A percentile compares a stretch with the other conserved stretches of the same genome.
These are phyloP conservation scores for Oxyria digyna DNA, from an alignment of 148 eudicot genomes.

Conservation along the genomic window DNA sequence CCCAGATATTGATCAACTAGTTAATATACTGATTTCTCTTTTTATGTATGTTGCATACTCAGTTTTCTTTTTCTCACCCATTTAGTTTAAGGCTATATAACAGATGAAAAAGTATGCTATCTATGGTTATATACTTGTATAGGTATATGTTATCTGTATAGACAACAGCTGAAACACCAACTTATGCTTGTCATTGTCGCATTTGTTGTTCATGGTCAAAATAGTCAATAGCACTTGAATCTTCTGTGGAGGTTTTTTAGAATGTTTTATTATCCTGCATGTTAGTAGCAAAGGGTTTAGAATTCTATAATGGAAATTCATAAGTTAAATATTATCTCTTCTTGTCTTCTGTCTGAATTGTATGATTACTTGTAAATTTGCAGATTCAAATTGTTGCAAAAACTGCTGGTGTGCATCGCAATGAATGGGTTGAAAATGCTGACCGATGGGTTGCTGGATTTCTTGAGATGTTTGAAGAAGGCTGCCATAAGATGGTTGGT, in stretches of 20 bases:
- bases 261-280: not conserved
- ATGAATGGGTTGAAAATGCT: slow-evolving; percentile 74
- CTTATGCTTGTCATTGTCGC: no score
- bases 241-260: not conserved
- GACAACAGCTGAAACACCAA: not conserved
- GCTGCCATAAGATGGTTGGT: slow-evolving; percentile 71
- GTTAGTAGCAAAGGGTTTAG: not conserved
- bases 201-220: no score
- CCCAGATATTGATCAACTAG: not conserved
- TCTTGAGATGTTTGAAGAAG: slow-evolving; percentile 83
- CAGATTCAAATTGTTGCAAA: slow-evolving; percentile 54
- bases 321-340: not conserved
- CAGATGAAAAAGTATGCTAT: not conserved
- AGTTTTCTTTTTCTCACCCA: not conserved
- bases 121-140: not conserved
- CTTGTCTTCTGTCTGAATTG: not conserved
- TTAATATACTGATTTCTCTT: not conserved
- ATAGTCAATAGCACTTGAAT: not conserved
- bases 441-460: slow-evolving; percentile 78
- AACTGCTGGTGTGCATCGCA: slow-evolving; percentile 30
- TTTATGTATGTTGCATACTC: not conserved
- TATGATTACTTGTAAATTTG: not conserved
- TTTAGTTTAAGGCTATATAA: not conserved
- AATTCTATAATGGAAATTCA: not conserved
- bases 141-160: not conserved